phyloP scores from a whole-genome alignment of 108 stramenopile genomes.

The Pseudonitzschia multiseries region DNA sequence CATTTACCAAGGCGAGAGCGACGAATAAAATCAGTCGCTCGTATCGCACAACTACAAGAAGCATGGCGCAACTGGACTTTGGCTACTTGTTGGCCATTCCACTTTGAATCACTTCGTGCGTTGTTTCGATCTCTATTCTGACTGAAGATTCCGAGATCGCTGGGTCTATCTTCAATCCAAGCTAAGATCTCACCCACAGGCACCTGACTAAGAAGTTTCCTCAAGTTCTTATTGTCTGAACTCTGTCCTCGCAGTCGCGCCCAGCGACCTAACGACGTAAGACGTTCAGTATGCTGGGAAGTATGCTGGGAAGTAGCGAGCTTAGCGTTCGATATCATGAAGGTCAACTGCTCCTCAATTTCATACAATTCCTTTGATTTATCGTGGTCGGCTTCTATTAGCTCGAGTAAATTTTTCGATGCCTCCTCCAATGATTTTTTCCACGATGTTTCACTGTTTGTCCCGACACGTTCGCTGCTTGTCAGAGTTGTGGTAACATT shows the following conservation, averaged over 20 bases:
- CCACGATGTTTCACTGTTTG: conserved; percentile 1
- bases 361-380: conserved; percentile 5
- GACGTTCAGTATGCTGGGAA: conserved; percentile 5
- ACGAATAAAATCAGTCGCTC: conserved; percentile 35
- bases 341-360: conserved; percentile 25
- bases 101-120: neutral
- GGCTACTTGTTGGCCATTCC: conserved; percentile 26
- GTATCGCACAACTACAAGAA: conserved; percentile 27
- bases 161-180: conserved; percentile 25
- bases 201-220: conserved; percentile 14
- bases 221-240: conserved; percentile 13
- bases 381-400: conserved; percentile 23
- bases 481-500: conserved; percentile 26
- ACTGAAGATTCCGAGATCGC: conserved; percentile 7
- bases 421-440: conserved; percentile 11
- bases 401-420: conserved; percentile 14
- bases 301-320: conserved; percentile 15
- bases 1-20: conserved; percentile 36
- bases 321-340: conserved; percentile 17
- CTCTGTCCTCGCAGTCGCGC: conserved; percentile 8
- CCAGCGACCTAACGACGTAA: conserved; percentile 30
- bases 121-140: neutral
- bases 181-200: conserved; percentile 13
- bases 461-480: neutral
- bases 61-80: conserved; percentile 41